Evolutionary conservation across 495 filamentous ascomycete genomes (phyloP).

Genomic region (Penicillium desertorum): DNA sequence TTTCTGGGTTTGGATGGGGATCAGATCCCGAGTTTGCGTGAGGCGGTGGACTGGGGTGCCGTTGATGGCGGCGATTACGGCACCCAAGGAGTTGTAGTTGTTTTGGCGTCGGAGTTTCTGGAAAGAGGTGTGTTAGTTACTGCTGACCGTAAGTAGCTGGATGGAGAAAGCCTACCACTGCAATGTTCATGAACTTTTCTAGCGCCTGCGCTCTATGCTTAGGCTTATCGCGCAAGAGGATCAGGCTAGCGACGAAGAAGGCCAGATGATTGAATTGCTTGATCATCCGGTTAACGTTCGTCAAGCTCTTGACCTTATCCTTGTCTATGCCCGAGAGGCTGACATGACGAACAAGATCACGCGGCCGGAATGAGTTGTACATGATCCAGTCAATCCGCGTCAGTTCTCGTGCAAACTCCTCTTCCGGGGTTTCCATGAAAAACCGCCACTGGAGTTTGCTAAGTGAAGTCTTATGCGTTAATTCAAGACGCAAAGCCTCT

Average conservation of each 20-base stretch:
- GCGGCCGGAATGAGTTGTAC: slow-evolving; percentile 93
- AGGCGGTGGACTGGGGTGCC: slow-evolving; percentile 85
- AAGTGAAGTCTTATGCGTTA: slow-evolving; percentile 57
- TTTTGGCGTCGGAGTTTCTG: slow-evolving; percentile 84
- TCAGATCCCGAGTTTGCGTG: slow-evolving; percentile 72
- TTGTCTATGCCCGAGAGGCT: slow-evolving; percentile 67
- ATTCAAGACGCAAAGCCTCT: slow-evolving; percentile 65
- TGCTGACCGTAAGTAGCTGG: not conserved
- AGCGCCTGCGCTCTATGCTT: slow-evolving; percentile 88
- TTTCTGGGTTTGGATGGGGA: slow-evolving; percentile 66
- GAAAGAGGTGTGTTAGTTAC: slow-evolving; percentile 1
- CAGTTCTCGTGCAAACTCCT: slow-evolving; percentile 84
- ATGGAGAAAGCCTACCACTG: slow-evolving; percentile 46
- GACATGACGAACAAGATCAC: slow-evolving; percentile 89
- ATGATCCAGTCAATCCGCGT: slow-evolving; percentile 96
- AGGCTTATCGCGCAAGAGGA: slow-evolving; percentile 90
- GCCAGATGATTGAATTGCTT: slow-evolving; percentile 95
- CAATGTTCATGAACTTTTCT: slow-evolving; percentile 91
- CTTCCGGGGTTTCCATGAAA: slow-evolving; percentile 76
- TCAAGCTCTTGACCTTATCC: slow-evolving; percentile 74
- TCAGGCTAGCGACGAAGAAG: slow-evolving; percentile 85
- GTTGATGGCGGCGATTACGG: slow-evolving; percentile 90
- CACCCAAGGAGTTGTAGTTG: slow-evolving; percentile 94
- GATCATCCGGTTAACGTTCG: slow-evolving; percentile 90
- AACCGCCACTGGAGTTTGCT: slow-evolving; percentile 79